Percentiles rank a stretch among this genome's conserved stretches.
phyloP scores from a whole-genome alignment of 306 rosid species.

The Alnus rubra region DNA sequence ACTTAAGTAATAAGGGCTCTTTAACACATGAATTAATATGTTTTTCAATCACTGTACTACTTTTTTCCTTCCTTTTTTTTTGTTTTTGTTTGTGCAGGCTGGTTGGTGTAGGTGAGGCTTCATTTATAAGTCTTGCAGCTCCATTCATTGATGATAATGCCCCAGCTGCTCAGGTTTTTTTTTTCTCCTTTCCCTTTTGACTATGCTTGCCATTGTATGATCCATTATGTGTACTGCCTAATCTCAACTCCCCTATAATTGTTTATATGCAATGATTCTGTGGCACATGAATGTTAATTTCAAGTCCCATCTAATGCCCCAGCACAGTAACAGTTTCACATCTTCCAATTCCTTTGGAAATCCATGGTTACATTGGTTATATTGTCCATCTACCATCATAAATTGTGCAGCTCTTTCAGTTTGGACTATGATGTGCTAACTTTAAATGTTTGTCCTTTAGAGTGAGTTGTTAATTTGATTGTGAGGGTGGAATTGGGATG shows the following conservation, averaged over 20 bases:
- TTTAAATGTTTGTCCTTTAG: not conserved
- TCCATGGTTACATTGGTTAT: not conserved
- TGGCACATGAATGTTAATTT: not conserved
- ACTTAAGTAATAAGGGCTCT: conserved; percentile 3
- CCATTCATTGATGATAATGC: conserved; percentile 94
- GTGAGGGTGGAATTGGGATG: not conserved
- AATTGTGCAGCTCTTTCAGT: not conserved
- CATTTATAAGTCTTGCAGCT: conserved; percentile 91
- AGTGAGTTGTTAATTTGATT: not conserved
- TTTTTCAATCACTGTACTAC: not conserved
- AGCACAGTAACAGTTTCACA: not conserved
- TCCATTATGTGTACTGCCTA: conserved; percentile 15
- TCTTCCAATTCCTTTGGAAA: not conserved
- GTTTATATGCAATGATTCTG: conserved; percentile 17
- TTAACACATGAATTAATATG: conserved; percentile 16
- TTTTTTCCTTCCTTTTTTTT: conserved; percentile 8
- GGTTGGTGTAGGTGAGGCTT: conserved; percentile 94
- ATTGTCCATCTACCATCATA: not conserved
- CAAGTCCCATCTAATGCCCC: too few relatives aligned
- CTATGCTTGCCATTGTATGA: conserved; percentile 13
- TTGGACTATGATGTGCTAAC: not conserved
- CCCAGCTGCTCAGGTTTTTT: conserved; percentile 65
- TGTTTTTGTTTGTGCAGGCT: conserved; percentile 48
- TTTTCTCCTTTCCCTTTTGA: conserved; percentile 6
- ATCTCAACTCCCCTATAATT: not conserved